Evolutionary conservation across 2,329 filamentous ascomycete species (phyloP).

Genomic region (Aspergillus fructus): DNA sequence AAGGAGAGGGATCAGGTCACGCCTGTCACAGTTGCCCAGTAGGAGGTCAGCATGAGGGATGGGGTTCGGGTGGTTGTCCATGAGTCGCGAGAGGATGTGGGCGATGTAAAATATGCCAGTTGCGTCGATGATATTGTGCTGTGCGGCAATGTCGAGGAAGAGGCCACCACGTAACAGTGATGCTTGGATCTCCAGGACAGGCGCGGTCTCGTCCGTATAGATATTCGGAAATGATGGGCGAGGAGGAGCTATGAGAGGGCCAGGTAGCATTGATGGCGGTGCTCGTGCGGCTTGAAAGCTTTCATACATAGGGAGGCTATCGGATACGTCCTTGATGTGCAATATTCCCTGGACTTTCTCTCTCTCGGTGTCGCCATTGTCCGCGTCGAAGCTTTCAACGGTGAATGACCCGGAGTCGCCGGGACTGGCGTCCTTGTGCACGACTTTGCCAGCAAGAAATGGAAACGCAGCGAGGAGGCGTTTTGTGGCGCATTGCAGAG

Average conservation of each 20-base stretch:
- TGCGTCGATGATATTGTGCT: conserved; percentile 28
- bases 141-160: conserved; percentile 21
- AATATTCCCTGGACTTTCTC: conserved; percentile 1
- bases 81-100: conserved; percentile 14
- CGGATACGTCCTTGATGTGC: conserved; percentile 12
- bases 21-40: conserved; percentile 21
- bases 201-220: conserved; percentile 21
- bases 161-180: conserved; percentile 25
- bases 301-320: not conserved
- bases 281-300: conserved; percentile 13
- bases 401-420: conserved; percentile 15
- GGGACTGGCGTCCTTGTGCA: conserved; percentile 5
- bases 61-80: conserved; percentile 1
- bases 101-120: conserved; percentile 21
- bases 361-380: not conserved
- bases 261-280: conserved; percentile 33
- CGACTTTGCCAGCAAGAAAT: conserved; percentile 18
- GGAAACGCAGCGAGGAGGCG: conserved; percentile 14
- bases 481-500: conserved; percentile 11
- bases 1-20: conserved; percentile 16
- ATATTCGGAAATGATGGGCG: conserved; percentile 27
- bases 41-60: conserved; percentile 13
- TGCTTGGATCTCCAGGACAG: conserved; percentile 26
- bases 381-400: not conserved
- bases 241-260: conserved; percentile 24